Conservation (phyloP, 2,329 filamentous ascomycete genomes). For the Arthrobotrys sphaeroides region DNA sequence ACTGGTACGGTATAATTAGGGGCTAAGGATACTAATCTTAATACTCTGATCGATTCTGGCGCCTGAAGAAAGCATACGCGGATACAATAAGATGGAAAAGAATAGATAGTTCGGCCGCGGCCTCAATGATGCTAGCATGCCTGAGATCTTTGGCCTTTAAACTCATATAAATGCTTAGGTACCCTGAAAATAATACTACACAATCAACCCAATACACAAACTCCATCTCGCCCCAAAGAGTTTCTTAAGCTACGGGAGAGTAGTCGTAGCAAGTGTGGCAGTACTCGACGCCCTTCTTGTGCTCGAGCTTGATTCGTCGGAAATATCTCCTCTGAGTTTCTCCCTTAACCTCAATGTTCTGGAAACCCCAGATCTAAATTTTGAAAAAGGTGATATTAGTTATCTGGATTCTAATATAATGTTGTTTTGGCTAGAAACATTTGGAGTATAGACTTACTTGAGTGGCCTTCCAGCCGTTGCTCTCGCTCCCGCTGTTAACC, state of each 20-base stretch:
- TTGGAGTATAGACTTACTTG: slow-evolving; percentile 61
- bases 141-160: not conserved
- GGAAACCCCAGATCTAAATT: slow-evolving; percentile 64
- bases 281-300: slow-evolving; percentile 58
- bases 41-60: too few species aligned
- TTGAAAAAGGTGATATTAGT: slow-evolving; percentile 22
- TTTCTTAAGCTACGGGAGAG: not conserved
- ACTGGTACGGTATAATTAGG: too few species aligned
- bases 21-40: too few species aligned
- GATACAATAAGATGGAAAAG: too few species aligned
- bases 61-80: too few species aligned
- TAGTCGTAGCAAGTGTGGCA: slow-evolving; percentile 46
- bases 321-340: slow-evolving; percentile 60
- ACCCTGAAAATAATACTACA: slow-evolving; percentile 3
- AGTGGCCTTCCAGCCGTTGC: slow-evolving; percentile 67
- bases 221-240: not conserved
- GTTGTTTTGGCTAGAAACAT: not conserved
- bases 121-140: not conserved
- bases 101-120: too few species aligned
- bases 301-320: slow-evolving; percentile 62
- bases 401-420: not conserved
- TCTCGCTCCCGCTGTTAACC: slow-evolving; percentile 65
- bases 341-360: slow-evolving; percentile 60
- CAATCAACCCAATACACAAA: not conserved
- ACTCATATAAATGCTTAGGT: not conserved